A percentile compares a stretch with the other conserved stretches of the same genome.
Conservation (phyloP, 805 yeast genomes). For the Candida palmyrensis region DNA sequence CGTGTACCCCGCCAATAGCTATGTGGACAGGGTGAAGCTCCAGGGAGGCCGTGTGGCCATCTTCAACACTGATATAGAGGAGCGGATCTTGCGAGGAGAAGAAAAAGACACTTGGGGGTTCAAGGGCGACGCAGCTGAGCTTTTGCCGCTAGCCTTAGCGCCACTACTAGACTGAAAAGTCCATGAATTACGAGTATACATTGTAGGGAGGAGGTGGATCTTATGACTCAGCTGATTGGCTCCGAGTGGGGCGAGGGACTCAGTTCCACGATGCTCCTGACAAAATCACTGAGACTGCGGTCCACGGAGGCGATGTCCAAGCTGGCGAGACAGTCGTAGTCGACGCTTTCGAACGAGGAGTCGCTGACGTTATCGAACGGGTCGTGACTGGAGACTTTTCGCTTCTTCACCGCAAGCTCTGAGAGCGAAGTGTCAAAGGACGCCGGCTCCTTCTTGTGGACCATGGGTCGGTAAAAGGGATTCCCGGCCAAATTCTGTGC, state of each 20-base stretch:
- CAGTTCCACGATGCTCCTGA: neutral
- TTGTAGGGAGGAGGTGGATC: too few species aligned
- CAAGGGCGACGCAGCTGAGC: constrained; percentile 71
- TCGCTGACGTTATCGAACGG: neutral
- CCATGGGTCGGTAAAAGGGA: constrained; percentile 9
- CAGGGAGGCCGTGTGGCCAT: constrained; percentile 82
- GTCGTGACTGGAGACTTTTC: neutral
- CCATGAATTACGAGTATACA: too few species aligned
- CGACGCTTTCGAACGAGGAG: neutral
- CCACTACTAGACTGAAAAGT: constrained; percentile 34
- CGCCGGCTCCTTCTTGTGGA: constrained; percentile 1
- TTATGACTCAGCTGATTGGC: too few species aligned
- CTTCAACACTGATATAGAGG: constrained; percentile 67
- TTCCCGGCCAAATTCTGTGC: too few species aligned
- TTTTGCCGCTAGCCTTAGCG: constrained; percentile 61
- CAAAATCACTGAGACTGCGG: neutral
- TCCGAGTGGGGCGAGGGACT: too few species aligned
- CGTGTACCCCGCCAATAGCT: constrained; percentile 91
- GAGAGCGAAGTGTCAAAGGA: too few species aligned
- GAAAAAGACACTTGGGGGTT: constrained; percentile 60
- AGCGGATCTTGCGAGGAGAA: constrained; percentile 34
- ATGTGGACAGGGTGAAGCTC: constrained; percentile 67
- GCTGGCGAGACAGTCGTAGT: neutral
- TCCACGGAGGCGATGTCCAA: neutral
- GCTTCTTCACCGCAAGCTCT: too few species aligned